Percentiles rank a stretch among this genome's conserved stretches.
phyloP scores from a whole-genome alignment of 2,329 filamentous ascomycete species.

The Fusarium ramigenum region DNA sequence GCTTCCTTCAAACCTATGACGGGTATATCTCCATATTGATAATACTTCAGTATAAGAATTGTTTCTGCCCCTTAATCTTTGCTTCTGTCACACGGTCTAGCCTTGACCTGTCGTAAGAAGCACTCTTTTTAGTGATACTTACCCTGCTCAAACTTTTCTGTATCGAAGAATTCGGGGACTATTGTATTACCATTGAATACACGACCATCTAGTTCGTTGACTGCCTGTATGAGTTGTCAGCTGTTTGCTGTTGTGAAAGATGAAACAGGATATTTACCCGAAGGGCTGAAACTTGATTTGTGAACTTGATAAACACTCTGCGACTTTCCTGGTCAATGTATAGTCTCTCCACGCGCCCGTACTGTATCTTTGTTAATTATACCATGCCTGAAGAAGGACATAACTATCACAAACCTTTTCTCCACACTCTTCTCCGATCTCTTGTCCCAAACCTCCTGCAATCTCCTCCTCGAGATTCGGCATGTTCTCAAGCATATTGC shows the following conservation, averaged over 20 bases:
- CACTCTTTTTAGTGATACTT: slow-evolving; percentile 50
- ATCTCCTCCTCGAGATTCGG: slow-evolving; percentile 80
- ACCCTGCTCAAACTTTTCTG: slow-evolving; percentile 81
- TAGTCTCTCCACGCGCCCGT: slow-evolving; percentile 83
- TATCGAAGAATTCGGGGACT: slow-evolving; percentile 81
- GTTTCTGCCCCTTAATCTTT: background rate
- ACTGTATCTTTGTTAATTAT: slow-evolving; percentile 57
- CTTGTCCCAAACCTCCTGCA: slow-evolving; percentile 80
- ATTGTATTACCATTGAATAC: slow-evolving; percentile 90
- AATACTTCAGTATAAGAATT: background rate
- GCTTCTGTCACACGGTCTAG: background rate
- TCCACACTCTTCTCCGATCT: slow-evolving; percentile 93
- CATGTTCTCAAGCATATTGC: slow-evolving; percentile 87
- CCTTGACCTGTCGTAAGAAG: background rate
- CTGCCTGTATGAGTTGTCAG: slow-evolving; percentile 65
- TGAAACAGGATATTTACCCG: slow-evolving; percentile 65
- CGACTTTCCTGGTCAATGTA: slow-evolving; percentile 72
- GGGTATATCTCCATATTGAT: background rate
- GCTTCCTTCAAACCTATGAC: background rate
- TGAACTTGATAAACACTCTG: slow-evolving; percentile 94
- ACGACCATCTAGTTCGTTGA: slow-evolving; percentile 87
- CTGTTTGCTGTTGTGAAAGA: background rate
- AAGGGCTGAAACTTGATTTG: slow-evolving; percentile 82
- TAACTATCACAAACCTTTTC: slow-evolving; percentile 66
- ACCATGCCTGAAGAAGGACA: background rate